phyloP scores from a whole-genome alignment of 768 basidiomycete genomes.

The Xanthoconium stramineum region DNA sequence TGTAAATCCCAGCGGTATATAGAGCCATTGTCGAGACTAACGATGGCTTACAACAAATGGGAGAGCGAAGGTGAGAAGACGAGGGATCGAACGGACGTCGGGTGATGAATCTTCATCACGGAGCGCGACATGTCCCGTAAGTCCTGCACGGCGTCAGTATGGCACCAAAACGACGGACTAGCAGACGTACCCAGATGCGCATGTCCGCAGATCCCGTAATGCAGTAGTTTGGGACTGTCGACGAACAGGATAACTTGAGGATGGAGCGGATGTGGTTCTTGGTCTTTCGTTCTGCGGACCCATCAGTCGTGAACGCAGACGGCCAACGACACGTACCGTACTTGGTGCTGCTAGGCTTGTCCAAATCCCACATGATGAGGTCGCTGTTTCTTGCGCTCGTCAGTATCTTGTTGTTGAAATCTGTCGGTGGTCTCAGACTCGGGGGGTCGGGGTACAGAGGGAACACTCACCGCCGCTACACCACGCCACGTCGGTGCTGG shows the following conservation, averaged over 20 bases:
- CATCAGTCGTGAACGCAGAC: conserved; percentile 12
- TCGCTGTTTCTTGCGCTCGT: conserved; percentile 82
- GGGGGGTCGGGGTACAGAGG: neutral
- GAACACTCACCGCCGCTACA: conserved; percentile 56
- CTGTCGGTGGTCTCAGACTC: conserved; percentile 34
- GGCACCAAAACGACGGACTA: neutral
- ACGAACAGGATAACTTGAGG: conserved; percentile 64
- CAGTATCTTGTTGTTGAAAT: conserved; percentile 69
- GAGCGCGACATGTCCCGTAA: conserved; percentile 66
- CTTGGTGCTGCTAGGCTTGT: conserved; percentile 62
- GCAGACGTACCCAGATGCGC: conserved; percentile 66
- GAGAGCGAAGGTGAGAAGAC: conserved; percentile 66
- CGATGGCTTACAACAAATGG: conserved; percentile 65
- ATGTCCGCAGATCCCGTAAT: conserved; percentile 79
- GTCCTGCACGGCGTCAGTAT: conserved; percentile 44
- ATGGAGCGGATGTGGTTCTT: conserved; percentile 74
- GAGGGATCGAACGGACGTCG: conserved; percentile 63
- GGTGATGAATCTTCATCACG: conserved; percentile 67
- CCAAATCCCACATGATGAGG: conserved; percentile 79
- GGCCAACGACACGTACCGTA: conserved; percentile 48
- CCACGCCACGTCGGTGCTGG: conserved; percentile 79
- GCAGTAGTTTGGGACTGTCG: conserved; percentile 66
- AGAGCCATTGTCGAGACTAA: conserved; percentile 66
- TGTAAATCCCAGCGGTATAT: conserved; percentile 79
- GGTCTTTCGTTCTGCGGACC: conserved; percentile 51